Evolutionary conservation across 768 basidiomycete genomes (phyloP), one percentile per base, ranked within the genome.

Genomic region (Russula lepida): DNA sequence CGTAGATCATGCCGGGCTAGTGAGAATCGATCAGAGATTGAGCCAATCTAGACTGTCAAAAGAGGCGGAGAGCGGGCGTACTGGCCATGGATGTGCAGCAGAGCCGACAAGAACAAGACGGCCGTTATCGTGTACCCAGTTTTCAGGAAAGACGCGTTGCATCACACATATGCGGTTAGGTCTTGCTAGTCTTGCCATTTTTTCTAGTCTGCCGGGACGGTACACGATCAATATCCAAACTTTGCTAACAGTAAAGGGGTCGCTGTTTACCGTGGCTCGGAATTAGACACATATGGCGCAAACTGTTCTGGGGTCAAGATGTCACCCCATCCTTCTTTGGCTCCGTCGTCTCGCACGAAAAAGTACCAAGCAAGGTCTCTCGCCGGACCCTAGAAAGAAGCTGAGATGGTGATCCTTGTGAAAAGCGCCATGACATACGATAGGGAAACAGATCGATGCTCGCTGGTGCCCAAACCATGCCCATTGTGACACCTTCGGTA

Each of bases 51-150:
- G 5, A 6, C 21, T 17, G 2, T 8, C 3, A 27, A 35, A 28
- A 25, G n/a, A 37, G 35, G 43, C 12, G n/a, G 6, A 50, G 21
- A 61, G 12, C 2, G 15, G 15, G 13, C 70, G 48, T 53, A 74
- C 74, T 0, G 72, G 70, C 64, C 74, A 73, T 1, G 74, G 71
- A 67, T 77, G 76, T 19, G 71, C 74, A 0, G 75, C 74, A 17
- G 73, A 70, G 19, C 76, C 76, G 27, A 75, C 64, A 27, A 75
- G 48, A 4, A 74, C 66, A 1, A 74, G 60, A 19, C 65, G 68
- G 13, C 68, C 70, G 43, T 63, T 69, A 7, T 67, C 65, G 41
- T 73, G 69, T 0, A 74, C 69, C 74, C 74, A 74, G 21, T 71
- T 69, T 30, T 73, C 72, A 17, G 72, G 59, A 41, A 69, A 60